Percentiles rank a stretch among this genome's conserved stretches.
Evolutionary conservation across 192 early-diverging fungal genomes (phyloP).

Genomic region (Glomus cerebriforme): DNA sequence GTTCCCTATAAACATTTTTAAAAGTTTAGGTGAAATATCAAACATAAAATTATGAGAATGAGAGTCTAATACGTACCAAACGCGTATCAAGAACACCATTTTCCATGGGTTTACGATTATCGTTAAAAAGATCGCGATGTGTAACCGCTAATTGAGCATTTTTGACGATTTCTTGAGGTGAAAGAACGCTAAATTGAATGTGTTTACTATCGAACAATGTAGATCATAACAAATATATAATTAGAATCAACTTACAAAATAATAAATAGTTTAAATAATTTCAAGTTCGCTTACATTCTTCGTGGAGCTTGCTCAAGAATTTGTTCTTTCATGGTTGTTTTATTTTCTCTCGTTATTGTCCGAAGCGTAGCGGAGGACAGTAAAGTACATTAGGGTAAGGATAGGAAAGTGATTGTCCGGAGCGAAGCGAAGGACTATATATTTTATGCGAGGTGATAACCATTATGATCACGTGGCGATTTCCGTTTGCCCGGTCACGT

Average conservation of each 20-base stretch:
- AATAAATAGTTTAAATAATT: too few species aligned
- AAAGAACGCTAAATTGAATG: constrained; percentile 95
- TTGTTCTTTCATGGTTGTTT: constrained; percentile 73
- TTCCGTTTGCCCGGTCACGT: too few species aligned
- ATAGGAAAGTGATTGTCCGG: too few species aligned
- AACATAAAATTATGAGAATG: not conserved
- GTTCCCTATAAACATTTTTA: constrained; percentile 60
- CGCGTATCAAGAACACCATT: constrained; percentile 90
- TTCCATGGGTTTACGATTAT: constrained; percentile 75
- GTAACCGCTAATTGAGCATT: constrained; percentile 88
- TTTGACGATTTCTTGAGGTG: constrained; percentile 85
- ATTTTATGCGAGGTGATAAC: too few species aligned
- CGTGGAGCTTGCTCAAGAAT: constrained; percentile 57
- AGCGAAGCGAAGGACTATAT: too few species aligned
- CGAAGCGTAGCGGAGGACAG: too few species aligned
- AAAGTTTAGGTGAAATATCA: not conserved
- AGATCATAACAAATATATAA: not conserved
- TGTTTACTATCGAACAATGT: constrained; percentile 64
- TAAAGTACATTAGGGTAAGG: too few species aligned
- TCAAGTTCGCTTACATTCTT: constrained; percentile 15
- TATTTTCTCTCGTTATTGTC: too few species aligned
- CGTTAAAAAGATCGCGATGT: constrained; percentile 83
- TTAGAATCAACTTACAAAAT: not conserved
- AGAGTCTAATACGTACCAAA: constrained; percentile 59
- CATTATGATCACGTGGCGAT: too few species aligned